Evolutionary conservation across 2,329 filamentous ascomycete species (phyloP).

Genomic region (Cyclaneusma minus): DNA sequence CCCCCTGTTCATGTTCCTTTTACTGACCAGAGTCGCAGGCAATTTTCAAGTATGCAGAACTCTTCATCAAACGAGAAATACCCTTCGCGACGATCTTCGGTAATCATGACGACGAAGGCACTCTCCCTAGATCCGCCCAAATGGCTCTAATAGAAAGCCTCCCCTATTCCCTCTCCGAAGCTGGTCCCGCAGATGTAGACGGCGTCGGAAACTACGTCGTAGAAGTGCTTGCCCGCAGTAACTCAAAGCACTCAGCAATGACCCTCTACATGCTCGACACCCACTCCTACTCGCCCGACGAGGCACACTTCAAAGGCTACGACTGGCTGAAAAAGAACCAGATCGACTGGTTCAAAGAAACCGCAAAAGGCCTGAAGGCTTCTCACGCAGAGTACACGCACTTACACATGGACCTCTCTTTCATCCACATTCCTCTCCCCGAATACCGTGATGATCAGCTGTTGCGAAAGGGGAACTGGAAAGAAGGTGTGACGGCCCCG

Average conservation of each 20-base stretch:
- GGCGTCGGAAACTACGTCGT: constrained; percentile 92
- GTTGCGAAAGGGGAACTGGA: constrained; percentile 53
- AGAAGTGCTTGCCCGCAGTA: constrained; percentile 70
- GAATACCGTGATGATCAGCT: constrained; percentile 59
- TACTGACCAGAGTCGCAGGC: constrained; percentile 34
- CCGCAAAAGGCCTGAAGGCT: constrained; percentile 57
- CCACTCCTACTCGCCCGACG: constrained; percentile 81
- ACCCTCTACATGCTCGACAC: constrained; percentile 94
- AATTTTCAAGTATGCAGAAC: constrained; percentile 80
- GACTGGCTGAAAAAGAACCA: constrained; percentile 94
- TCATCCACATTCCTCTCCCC: constrained; percentile 91
- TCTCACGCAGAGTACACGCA: constrained; percentile 75
- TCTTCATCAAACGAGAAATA: constrained; percentile 74
- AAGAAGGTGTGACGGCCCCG: constrained; percentile 76
- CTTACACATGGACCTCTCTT: constrained; percentile 88
- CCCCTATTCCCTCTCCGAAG: constrained; percentile 75
- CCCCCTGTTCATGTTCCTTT: background rate
- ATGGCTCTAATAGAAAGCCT: constrained; percentile 80
- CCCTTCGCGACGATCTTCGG: constrained; percentile 92
- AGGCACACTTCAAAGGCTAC: constrained; percentile 78
- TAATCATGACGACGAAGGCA: constrained; percentile 84
- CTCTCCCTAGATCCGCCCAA: constrained; percentile 58
- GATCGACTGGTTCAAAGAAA: constrained; percentile 85
- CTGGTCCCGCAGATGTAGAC: constrained; percentile 70
- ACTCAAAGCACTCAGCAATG: constrained; percentile 71